Percentiles rank a stretch among this genome's conserved stretches.
phyloP scores from a whole-genome alignment of 257 asterid genomes.

The Cruciata laevipes region DNA sequence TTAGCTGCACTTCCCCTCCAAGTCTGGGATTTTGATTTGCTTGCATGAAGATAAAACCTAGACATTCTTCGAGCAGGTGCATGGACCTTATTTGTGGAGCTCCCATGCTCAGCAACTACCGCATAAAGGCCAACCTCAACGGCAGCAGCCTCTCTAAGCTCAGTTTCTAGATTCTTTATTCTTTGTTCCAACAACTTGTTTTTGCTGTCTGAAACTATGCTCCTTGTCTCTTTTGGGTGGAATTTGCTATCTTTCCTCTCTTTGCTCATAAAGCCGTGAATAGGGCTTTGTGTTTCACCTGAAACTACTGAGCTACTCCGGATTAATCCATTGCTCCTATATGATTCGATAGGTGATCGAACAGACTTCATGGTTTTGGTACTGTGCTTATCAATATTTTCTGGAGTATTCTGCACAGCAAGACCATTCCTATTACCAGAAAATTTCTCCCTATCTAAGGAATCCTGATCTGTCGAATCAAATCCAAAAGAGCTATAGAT shows the following conservation, averaged over 20 bases:
- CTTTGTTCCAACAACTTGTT: conserved; percentile 46
- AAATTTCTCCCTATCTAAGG: conserved; percentile 22
- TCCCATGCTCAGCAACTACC: conserved; percentile 77
- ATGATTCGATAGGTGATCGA: conserved; percentile 43
- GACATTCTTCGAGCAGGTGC: conserved; percentile 86
- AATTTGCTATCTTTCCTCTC: conserved; percentile 34
- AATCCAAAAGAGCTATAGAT: conserved; percentile 19
- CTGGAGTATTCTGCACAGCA: conserved; percentile 17
- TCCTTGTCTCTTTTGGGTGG: conserved; percentile 42
- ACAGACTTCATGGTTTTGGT: conserved; percentile 46
- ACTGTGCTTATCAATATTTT: conserved; percentile 32
- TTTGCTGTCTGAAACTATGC: conserved; percentile 34
- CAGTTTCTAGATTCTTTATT: conserved; percentile 53
- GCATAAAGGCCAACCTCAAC: conserved; percentile 68
- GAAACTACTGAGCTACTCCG: conserved; percentile 24
- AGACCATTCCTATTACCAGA: conserved; percentile 22
- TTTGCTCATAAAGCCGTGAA: conserved; percentile 17
- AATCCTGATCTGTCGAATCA: conserved; percentile 17
- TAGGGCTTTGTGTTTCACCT: conserved; percentile 19
- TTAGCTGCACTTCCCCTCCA: conserved; percentile 54
- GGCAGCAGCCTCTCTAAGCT: conserved; percentile 78
- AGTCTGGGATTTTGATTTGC: conserved; percentile 35
- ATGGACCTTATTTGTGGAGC: conserved; percentile 70
- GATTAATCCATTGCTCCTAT: conserved; percentile 38
- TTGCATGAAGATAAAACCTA: conserved; percentile 66